phyloP scores from a whole-genome alignment of 2,329 filamentous ascomycete genomes.

The Talaromyces amestolkiae region DNA sequence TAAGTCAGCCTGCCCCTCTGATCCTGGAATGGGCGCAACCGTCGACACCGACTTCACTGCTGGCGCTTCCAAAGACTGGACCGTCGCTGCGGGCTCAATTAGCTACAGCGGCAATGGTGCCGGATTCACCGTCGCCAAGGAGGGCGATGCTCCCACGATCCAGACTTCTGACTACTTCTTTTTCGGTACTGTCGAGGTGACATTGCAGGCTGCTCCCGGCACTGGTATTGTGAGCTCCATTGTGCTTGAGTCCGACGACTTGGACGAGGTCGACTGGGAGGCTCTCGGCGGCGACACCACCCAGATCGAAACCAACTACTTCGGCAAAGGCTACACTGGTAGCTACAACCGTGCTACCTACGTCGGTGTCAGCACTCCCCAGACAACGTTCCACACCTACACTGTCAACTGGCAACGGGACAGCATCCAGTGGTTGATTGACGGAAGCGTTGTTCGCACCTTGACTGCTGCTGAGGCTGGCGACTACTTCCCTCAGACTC shows the following conservation, averaged over 20 bases:
- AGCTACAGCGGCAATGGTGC: constrained; percentile 72
- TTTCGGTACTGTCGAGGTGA: constrained; percentile 87
- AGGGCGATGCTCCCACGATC: constrained; percentile 83
- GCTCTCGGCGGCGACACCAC: constrained; percentile 36
- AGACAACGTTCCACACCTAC: constrained; percentile 47
- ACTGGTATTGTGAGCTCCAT: constrained; percentile 88
- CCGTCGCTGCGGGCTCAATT: constrained; percentile 49
- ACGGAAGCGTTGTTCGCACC: constrained; percentile 61
- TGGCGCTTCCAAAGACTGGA: constrained; percentile 68
- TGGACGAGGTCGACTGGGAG: constrained; percentile 90
- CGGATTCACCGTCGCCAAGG: constrained; percentile 71
- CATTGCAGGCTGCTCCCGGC: constrained; percentile 80
- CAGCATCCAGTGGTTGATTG: constrained; percentile 63
- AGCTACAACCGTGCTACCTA: constrained; percentile 79
- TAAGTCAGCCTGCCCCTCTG: constrained; percentile 57
- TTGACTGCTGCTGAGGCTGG: constrained; percentile 61
- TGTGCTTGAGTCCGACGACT: constrained; percentile 85
- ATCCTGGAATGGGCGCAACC: constrained; percentile 64
- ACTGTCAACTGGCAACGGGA: constrained; percentile 65
- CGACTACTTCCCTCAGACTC: constrained; percentile 67
- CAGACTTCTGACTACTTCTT: constrained; percentile 94
- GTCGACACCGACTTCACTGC: constrained; percentile 42
- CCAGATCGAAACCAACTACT: constrained; percentile 80
- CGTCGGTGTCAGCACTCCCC: constrained; percentile 62
- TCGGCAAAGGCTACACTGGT: constrained; percentile 83